Evolutionary conservation across 2,329 filamentous ascomycete species (phyloP).

Genomic region (Calonectria hongkongensis): DNA sequence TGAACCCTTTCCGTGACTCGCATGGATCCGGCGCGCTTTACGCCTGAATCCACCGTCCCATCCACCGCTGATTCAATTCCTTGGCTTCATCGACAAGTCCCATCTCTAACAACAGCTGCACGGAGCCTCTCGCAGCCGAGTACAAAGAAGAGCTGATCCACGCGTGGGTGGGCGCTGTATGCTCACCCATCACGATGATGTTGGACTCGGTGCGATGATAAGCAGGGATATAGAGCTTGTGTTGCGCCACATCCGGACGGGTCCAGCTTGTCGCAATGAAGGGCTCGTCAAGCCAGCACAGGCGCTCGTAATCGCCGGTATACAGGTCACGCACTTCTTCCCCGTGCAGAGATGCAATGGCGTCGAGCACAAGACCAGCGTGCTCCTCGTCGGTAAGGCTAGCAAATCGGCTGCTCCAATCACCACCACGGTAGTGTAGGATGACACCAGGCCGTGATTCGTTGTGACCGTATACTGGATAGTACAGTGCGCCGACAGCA

Average conservation of each 20-base stretch:
- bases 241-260: conserved; percentile 76
- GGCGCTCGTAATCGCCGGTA: conserved; percentile 35
- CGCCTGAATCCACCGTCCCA: conserved; percentile 14
- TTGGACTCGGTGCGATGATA: conserved; percentile 81
- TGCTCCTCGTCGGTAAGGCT: conserved; percentile 6
- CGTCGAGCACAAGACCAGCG: conserved; percentile 29
- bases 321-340: conserved; percentile 26
- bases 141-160: conserved; percentile 82
- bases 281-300: conserved; percentile 40
- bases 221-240: conserved; percentile 82
- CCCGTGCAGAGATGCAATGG: conserved; percentile 36
- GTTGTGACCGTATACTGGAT: conserved; percentile 11
- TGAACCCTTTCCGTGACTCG: neutral
- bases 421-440: conserved; percentile 14
- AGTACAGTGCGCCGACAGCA: conserved; percentile 5
- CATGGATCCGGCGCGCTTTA: neutral
- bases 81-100: conserved; percentile 50
- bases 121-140: conserved; percentile 79
- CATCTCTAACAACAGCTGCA: conserved; percentile 59
- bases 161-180: conserved; percentile 82
- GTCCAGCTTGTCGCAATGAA: conserved; percentile 70
- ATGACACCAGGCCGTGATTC: conserved; percentile 1
- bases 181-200: conserved; percentile 82
- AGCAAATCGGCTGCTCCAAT: conserved; percentile 6
- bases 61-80: neutral